Evolutionary conservation across 2,329 filamentous ascomycete species (phyloP).

Genomic region (Pleomassaria siparia): DNA sequence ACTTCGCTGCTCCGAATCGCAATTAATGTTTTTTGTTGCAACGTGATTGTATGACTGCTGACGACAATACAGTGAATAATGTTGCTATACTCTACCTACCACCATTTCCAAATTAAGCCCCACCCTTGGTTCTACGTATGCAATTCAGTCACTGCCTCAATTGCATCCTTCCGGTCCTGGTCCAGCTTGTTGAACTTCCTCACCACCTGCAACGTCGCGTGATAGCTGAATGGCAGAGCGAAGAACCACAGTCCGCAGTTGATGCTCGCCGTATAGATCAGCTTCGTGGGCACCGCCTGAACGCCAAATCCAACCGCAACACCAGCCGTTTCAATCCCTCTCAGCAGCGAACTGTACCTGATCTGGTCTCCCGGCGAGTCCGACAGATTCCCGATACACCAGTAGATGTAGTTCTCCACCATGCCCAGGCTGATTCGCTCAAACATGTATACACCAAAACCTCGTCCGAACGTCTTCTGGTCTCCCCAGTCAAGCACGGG

Average conservation of each 20-base stretch:
- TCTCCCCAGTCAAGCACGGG: conserved; percentile 50
- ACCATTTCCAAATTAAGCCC: neutral
- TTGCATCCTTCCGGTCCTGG: conserved; percentile 3
- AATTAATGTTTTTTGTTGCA: neutral
- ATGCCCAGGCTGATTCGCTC: conserved; percentile 44
- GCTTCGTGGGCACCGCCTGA: conserved; percentile 47
- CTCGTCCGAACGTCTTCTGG: conserved; percentile 44
- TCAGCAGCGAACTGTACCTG: conserved; percentile 48
- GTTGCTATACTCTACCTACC: no score
- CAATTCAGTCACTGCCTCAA: neutral
- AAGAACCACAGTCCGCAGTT: conserved; percentile 48
- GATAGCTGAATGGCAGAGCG: conserved; percentile 49
- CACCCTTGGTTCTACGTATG: neutral
- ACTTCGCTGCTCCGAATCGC: neutral
- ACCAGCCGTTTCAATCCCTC: conserved; percentile 47
- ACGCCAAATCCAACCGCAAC: conserved; percentile 49
- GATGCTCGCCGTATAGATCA: conserved; percentile 49
- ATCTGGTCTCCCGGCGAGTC: conserved; percentile 50
- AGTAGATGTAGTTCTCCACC: conserved; percentile 51
- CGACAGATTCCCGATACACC: conserved; percentile 50
- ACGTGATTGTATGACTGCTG: no score
- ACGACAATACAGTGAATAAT: no score
- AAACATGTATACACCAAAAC: conserved; percentile 48
- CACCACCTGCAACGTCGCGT: conserved; percentile 47
- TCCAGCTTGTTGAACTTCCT: conserved; percentile 40